A percentile compares a stretch with the other conserved stretches of the same genome.
These are phyloP conservation scores for Mucor racemosus DNA, from an alignment of 371 early-diverging fungal species.

Conservation along the genomic window DNA sequence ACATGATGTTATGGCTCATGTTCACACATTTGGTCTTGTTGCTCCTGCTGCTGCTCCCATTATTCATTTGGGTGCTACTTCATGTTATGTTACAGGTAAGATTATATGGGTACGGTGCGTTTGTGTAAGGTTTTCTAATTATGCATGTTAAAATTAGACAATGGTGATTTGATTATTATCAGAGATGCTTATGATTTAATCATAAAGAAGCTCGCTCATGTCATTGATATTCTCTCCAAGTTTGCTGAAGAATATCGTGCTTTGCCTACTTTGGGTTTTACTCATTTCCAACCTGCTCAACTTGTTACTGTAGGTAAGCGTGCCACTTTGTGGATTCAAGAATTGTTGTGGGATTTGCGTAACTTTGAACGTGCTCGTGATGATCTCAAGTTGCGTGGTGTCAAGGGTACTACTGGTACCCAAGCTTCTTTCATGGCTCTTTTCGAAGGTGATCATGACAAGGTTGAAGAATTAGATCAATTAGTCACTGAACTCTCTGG, in stretches of 20 bases:
- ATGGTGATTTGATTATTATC: slow-evolving; percentile 94
- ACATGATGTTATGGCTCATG: slow-evolving; percentile 99
- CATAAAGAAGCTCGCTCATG: slow-evolving; percentile 84
- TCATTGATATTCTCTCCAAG: slow-evolving; percentile 76
- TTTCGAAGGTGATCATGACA: slow-evolving; percentile 93
- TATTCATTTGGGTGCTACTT: slow-evolving; percentile 97
- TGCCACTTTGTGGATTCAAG: slow-evolving; percentile 95
- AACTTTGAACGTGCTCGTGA: slow-evolving; percentile 89
- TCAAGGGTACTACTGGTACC: slow-evolving; percentile 99
- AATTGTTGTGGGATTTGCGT: slow-evolving; percentile 94
- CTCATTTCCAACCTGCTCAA: slow-evolving; percentile 98
- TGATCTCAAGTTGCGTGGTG: slow-evolving; percentile 94
- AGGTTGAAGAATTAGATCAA: slow-evolving; percentile 90
- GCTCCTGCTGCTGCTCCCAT: slow-evolving; percentile 93
- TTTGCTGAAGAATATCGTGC: slow-evolving; percentile 85
- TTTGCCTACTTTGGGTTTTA: slow-evolving; percentile 95
- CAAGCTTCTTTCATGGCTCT: slow-evolving; percentile 97
- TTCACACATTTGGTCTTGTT: slow-evolving; percentile 94
- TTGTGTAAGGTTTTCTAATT: background rate
- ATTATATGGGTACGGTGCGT: background rate
- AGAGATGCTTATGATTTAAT: slow-evolving; percentile 93
- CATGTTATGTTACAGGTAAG: slow-evolving; percentile 91
- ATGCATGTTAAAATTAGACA: slow-evolving; percentile 59
- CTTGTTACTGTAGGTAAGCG: slow-evolving; percentile 98
- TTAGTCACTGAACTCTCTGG: slow-evolving; percentile 90